phyloP scores from a whole-genome alignment of 768 basidiomycete genomes.

The Trametes cingulata region DNA sequence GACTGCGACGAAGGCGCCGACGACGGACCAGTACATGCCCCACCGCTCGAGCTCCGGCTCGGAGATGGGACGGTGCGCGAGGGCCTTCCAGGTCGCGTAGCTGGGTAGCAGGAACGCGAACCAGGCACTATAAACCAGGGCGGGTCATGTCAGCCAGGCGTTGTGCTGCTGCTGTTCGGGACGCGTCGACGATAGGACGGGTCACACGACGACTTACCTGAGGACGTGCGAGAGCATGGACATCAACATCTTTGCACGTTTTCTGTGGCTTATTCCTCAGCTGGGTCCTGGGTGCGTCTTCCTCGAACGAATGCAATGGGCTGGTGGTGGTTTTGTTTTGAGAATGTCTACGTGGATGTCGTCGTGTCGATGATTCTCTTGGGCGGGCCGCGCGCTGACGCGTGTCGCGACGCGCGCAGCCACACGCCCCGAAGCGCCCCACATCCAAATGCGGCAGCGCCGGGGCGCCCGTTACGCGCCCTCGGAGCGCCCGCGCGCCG shows the following conservation, averaged over 20 bases:
- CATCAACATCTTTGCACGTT: constrained; percentile 44
- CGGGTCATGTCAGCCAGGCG: constrained; percentile 5
- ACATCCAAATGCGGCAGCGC: not conserved
- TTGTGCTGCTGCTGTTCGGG: not conserved
- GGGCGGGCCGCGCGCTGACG: not conserved
- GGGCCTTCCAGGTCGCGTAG: constrained; percentile 67
- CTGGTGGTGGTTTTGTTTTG: not conserved
- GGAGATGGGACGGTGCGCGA: constrained; percentile 50
- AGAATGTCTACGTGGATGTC: constrained; percentile 1
- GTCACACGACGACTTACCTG: constrained; percentile 38
- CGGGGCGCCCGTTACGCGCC: constrained; percentile 5
- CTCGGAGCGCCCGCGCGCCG: constrained; percentile 17
- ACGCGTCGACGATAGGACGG: not conserved
- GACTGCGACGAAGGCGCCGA: constrained; percentile 59
- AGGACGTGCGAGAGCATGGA: constrained; percentile 51
- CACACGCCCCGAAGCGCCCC: not conserved
- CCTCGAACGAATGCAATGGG: not conserved
- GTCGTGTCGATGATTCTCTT: not conserved
- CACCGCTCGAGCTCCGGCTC: constrained; percentile 58
- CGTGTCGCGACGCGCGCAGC: constrained; percentile 8
- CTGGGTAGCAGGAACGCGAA: constrained; percentile 67
- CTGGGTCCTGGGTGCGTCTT: not conserved
- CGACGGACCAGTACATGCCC: constrained; percentile 64
- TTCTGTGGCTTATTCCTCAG: not conserved
- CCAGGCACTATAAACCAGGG: constrained; percentile 53